phyloP scores from a whole-genome alignment of 345 rosid genomes.

The Salix viminalis region DNA sequence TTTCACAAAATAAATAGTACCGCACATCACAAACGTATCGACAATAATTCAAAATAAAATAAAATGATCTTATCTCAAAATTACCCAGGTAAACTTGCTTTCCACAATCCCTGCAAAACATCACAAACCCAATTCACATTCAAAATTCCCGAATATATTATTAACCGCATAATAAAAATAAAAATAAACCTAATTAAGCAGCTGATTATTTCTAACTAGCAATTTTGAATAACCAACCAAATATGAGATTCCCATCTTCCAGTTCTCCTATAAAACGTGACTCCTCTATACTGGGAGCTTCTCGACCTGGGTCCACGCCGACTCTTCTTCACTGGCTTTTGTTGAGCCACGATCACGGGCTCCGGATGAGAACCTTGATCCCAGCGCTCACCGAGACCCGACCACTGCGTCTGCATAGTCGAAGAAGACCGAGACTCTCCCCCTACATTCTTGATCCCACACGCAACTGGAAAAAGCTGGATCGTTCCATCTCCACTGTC shows the following conservation, averaged over 20 bases:
- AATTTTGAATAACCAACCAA: constrained; percentile 41
- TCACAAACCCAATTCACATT: background rate
- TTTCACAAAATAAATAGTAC: background rate
- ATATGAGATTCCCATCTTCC: constrained; percentile 99
- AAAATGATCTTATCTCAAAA: background rate
- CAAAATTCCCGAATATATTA: background rate
- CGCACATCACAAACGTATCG: background rate
- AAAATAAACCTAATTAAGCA: background rate
- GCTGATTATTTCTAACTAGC: background rate
- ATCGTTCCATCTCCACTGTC: constrained; percentile 23
- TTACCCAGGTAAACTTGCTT: constrained; percentile 80
- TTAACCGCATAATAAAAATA: background rate
- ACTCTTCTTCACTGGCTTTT: constrained; percentile 49
- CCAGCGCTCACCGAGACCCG: constrained; percentile 30
- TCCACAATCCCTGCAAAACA: constrained; percentile 71
- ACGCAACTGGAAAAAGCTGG: constrained; percentile 39
- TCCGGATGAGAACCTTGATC: constrained; percentile 15
- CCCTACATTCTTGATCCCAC: background rate
- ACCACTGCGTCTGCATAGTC: constrained; percentile 19
- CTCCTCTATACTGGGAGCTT: constrained; percentile 96
- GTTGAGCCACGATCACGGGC: constrained; percentile 21
- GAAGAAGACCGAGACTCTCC: background rate
- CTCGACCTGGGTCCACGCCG: constrained; percentile 93
- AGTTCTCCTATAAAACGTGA: constrained; percentile 92
- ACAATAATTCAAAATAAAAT: background rate